Conservation (phyloP, 2,329 filamentous ascomycete genomes). For the Scedosporium minutisporum region DNA sequence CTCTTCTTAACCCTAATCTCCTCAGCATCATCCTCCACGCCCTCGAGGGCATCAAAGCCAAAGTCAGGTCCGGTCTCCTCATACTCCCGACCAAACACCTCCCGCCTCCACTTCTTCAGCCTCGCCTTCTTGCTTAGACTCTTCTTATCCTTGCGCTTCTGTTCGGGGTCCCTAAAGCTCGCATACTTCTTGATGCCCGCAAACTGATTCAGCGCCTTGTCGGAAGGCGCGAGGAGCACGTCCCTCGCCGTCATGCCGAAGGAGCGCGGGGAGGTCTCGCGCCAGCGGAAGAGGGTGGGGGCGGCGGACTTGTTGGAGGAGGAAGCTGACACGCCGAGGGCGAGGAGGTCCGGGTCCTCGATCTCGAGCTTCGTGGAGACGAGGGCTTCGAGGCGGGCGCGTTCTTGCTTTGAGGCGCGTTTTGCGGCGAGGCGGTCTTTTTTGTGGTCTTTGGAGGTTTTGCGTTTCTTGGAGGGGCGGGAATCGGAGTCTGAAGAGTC, state of each 20-base stretch:
- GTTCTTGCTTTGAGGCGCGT: conserved; percentile 69
- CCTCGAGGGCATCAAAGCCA: conserved; percentile 37
- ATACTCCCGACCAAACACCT: conserved; percentile 51
- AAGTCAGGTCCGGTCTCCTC: conserved; percentile 48
- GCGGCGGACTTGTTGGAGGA: conserved; percentile 28
- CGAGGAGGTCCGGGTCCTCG: conserved; percentile 51
- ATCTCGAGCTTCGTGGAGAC: conserved; percentile 75
- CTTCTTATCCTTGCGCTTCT: conserved; percentile 85
- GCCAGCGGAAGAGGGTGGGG: conserved; percentile 64
- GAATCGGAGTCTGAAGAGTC: conserved; percentile 31
- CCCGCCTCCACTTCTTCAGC: conserved; percentile 72
- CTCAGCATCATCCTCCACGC: conserved; percentile 18
- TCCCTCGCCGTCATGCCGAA: conserved; percentile 86
- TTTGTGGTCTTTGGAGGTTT: conserved; percentile 50
- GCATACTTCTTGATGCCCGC: conserved; percentile 93
- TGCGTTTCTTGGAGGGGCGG: conserved; percentile 44
- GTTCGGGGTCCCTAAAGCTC: conserved; percentile 75
- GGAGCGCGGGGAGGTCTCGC: conserved; percentile 80
- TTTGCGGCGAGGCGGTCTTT: conserved; percentile 49
- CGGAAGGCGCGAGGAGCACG: conserved; percentile 79
- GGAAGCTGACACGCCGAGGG: conserved; percentile 20
- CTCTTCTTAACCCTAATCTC: conserved; percentile 22
- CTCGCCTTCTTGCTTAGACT: conserved; percentile 85
- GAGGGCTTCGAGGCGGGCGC: conserved; percentile 73
- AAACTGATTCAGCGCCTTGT: conserved; percentile 78